These are phyloP conservation scores for Toxoplasma gondii DNA, from an alignment of 169 alveolate species.

Conservation along the genomic window DNA sequence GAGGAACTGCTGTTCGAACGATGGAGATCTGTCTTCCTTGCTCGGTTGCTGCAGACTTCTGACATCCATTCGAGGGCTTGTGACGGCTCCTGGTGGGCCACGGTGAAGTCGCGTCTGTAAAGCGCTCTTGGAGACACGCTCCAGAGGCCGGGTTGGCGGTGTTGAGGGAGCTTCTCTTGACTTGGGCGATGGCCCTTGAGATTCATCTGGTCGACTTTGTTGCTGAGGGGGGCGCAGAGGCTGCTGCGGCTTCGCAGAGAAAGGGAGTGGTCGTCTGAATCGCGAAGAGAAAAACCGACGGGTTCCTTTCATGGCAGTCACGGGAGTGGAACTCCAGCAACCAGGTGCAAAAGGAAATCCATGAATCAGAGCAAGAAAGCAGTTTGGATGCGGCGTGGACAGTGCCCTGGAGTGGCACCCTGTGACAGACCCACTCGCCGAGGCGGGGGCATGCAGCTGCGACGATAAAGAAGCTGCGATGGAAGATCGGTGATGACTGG, in stretches of 20 bases:
- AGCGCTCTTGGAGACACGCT: background rate
- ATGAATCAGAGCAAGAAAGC: no score
- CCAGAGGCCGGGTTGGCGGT: background rate
- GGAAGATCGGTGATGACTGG: no score
- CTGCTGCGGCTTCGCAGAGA: background rate
- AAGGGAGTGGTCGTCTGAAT: background rate
- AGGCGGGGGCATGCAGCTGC: no score
- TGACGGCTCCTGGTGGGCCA: background rate
- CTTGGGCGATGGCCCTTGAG: background rate
- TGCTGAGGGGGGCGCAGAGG: background rate
- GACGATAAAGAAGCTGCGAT: no score
- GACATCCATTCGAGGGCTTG: background rate
- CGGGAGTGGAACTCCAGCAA: no score
- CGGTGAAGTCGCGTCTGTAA: background rate
- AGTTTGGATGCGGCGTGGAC: no score
- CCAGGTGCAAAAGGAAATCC: no score
- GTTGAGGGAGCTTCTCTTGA: background rate
- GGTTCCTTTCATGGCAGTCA: background rate
- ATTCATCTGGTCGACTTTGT: background rate
- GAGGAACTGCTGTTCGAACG: constrained; percentile 16
- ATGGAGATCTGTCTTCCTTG: background rate
- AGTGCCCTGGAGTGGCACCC: no score
- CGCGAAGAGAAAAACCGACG: background rate
- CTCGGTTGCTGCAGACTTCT: background rate
- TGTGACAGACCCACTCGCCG: no score